A percentile compares a stretch with the other conserved stretches of the same genome.
phyloP scores from a whole-genome alignment of 768 basidiomycete genomes.

The Hericium erinaceus region DNA sequence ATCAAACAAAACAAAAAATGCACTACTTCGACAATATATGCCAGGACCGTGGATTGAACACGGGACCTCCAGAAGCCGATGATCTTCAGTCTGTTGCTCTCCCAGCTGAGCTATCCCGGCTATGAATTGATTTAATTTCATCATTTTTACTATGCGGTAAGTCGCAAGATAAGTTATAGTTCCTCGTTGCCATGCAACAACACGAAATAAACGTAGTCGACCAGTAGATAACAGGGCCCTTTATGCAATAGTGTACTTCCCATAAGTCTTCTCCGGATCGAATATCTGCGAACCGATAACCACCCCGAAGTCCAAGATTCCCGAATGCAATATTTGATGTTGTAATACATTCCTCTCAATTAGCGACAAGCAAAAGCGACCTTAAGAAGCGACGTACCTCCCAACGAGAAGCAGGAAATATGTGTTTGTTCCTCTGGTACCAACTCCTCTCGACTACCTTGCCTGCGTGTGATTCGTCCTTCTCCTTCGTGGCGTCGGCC shows the following conservation, averaged over 20 bases:
- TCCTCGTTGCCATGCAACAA: not conserved
- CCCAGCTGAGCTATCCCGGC: constrained; percentile 24
- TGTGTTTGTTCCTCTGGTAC: constrained; percentile 95
- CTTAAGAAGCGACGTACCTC: constrained; percentile 46
- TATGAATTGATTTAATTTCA: too few relatives aligned
- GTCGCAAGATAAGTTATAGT: not conserved
- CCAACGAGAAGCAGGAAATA: constrained; percentile 95
- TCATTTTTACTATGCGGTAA: too few relatives aligned
- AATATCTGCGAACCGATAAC: constrained; percentile 50
- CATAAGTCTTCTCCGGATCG: constrained; percentile 90
- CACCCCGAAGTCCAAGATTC: not conserved
- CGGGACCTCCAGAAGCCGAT: constrained; percentile 57
- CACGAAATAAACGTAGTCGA: not conserved
- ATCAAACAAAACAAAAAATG: too few relatives aligned
- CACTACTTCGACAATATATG: too few relatives aligned
- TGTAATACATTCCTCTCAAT: too few relatives aligned
- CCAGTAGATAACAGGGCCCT: not conserved
- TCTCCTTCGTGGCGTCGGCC: constrained; percentile 91
- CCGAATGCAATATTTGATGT: not conserved
- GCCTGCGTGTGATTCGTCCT: constrained; percentile 97
- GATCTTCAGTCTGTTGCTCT: constrained; percentile 23
- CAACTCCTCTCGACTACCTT: constrained; percentile 96
- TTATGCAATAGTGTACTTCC: constrained; percentile 75
- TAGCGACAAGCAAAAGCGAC: constrained; percentile 1
- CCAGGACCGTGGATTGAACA: constrained; percentile 75